Percentiles rank a stretch among this genome's conserved stretches.
Evolutionary conservation across 805 yeast species (phyloP).

Genomic region (Cephaloascus albidus): DNA sequence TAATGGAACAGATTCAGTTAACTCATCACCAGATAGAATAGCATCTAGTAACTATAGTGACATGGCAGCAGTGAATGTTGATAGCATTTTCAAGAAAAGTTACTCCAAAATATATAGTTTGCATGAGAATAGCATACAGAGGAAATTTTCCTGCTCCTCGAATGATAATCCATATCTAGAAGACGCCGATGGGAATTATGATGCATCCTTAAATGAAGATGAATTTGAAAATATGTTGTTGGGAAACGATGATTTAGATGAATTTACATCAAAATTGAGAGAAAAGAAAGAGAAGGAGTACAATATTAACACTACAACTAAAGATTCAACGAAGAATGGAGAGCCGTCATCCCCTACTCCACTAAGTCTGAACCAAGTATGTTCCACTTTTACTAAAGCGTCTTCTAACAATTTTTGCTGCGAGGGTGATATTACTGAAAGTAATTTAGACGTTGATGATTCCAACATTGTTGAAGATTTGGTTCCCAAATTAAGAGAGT

Average conservation of each 20-base stretch:
- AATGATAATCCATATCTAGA: neutral
- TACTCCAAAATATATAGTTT: neutral
- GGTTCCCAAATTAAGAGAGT: neutral
- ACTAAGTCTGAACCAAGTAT: too few relatives aligned
- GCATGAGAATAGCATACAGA: neutral
- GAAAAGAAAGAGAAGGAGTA: neutral
- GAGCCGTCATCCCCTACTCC: neutral
- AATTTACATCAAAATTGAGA: neutral
- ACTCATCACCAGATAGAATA: neutral
- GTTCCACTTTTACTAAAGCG: neutral
- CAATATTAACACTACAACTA: neutral
- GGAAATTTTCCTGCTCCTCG: neutral
- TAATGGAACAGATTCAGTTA: neutral
- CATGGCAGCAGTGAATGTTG: neutral
- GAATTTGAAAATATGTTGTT: neutral
- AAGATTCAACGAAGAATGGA: neutral
- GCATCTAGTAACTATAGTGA: neutral
- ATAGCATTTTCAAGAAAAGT: neutral
- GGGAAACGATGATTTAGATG: neutral
- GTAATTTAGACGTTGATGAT: neutral
- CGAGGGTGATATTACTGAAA: neutral
- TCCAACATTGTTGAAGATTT: neutral
- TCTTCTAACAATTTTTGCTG: neutral
- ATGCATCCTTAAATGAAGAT: neutral
- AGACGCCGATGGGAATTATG: neutral